Base-by-base conservation (phyloP, 2,329 filamentous ascomycete genomes). In the Ascochyta fabae region DNA sequence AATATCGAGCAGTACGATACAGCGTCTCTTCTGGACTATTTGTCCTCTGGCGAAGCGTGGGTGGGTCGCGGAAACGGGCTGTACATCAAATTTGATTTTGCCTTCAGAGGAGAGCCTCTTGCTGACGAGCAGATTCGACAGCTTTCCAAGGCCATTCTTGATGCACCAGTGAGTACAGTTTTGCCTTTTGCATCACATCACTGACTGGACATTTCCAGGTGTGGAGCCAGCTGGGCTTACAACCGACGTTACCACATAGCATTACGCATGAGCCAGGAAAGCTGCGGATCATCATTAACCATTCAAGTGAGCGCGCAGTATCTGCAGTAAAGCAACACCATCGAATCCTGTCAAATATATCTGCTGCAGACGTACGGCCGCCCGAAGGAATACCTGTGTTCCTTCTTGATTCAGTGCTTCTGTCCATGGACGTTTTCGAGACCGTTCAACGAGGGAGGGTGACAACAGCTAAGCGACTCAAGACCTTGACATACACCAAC, bases 171-270 rank as follows among this genome's bases (percentile, higher is more conserved):
- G 61, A 46, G 67, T 64, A 26, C 7, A 6, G 24, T 10, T 19
- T 13, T 19, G 26, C 24, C 22, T 6, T 27, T 26, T 12, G 22
- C n/a, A 6, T 4, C 4, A 1, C 10, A 7, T 10, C 16, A 4
- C 43, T 44, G 3, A 59, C 24, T 23, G 29, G 1, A n/a, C 3
- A 1, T 8, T 15, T 24, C 1, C 24, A 77, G 75, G 60, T 72
- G 19, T 78, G 75, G 76, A 43, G 49, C 6, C 74, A 77, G 47
- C 48, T 77, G 23, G 60, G 61, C 26, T 58, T 77, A 23, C 51
- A 51, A 10, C 62, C 68, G 7, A 64, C 65, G 3, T 45, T 73
- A 7, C 48, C 44, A 7, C 23, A 22, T 13, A 26, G 29, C 12
- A 29, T 22, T 13, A 16, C 10, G 2, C 31, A 23, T n/a, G 44